These are phyloP conservation scores for Candida dajiaensis DNA, from an alignment of 805 yeast genomes.

Conservation along the genomic window DNA sequence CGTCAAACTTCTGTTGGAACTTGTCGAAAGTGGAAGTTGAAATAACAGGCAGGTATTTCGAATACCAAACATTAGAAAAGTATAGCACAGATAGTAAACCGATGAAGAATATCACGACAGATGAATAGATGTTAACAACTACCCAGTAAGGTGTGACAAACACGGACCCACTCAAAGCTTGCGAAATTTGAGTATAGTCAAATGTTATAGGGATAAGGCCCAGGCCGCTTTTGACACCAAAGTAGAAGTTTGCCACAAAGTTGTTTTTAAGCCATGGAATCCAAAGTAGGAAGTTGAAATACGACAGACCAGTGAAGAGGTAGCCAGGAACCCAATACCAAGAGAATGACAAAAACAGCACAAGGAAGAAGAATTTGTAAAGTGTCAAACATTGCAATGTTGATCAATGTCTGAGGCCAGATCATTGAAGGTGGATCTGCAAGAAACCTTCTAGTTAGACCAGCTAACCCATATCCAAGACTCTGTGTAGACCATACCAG, in stretches of 20 bases:
- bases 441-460: constrained; percentile 50
- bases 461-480: constrained; percentile 65
- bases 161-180: constrained; percentile 45
- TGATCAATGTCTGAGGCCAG: constrained; percentile 67
- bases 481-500: constrained; percentile 52
- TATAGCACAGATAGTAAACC: constrained; percentile 43
- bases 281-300: constrained; percentile 51
- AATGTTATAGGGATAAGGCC: constrained; percentile 50
- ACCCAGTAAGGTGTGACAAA: constrained; percentile 47
- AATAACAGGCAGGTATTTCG: constrained; percentile 54
- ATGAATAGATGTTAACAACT: constrained; percentile 33
- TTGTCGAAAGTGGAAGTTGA: constrained; percentile 44
- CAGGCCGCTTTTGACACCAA: constrained; percentile 52
- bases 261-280: constrained; percentile 35
- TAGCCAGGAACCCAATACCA: constrained; percentile 66
- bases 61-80: constrained; percentile 50
- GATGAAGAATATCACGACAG: constrained; percentile 44
- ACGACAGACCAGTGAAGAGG: constrained; percentile 40
- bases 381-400: constrained; percentile 49
- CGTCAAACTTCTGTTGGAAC: constrained; percentile 39
- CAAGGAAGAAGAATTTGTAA: constrained; percentile 42
- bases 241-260: constrained; percentile 51
- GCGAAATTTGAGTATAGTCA: constrained; percentile 48
- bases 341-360: constrained; percentile 36
- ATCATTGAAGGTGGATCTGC: constrained; percentile 61